These are phyloP conservation scores for Aspergillus sp. DNA, from an alignment of 2,329 filamentous ascomycete species.

Conservation along the genomic window DNA sequence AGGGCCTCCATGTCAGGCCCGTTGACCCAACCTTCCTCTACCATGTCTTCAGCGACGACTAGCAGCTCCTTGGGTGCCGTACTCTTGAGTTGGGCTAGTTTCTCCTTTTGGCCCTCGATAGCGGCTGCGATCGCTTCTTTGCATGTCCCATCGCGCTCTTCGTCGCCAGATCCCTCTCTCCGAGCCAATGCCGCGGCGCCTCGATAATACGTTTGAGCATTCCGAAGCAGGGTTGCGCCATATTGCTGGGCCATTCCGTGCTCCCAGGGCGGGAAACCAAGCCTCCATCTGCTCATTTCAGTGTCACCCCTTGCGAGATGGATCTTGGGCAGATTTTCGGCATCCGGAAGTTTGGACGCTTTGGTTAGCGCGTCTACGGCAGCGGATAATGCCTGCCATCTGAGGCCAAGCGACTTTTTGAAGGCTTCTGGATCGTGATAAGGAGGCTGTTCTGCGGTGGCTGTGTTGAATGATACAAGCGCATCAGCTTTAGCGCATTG, in stretches of 20 bases:
- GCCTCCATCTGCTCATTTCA: constrained; percentile 55
- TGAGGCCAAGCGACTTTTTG: constrained; percentile 31
- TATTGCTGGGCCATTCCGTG: constrained; percentile 47
- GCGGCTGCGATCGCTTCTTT: constrained; percentile 52
- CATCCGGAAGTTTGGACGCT: constrained; percentile 52
- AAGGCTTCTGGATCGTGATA: constrained; percentile 28
- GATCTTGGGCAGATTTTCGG: constrained; percentile 53
- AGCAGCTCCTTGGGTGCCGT: constrained; percentile 39
- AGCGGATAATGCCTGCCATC: constrained; percentile 56
- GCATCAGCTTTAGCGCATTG: constrained; percentile 59
- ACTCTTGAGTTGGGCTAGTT: constrained; percentile 39
- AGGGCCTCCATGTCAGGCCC: constrained; percentile 33
- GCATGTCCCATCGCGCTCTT: constrained; percentile 45
- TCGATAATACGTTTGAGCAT: constrained; percentile 59
- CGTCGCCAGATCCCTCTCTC: constrained; percentile 43
- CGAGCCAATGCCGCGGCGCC: constrained; percentile 48
- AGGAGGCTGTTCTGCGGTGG: constrained; percentile 39
- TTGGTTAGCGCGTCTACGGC: constrained; percentile 52
- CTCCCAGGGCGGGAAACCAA: constrained; percentile 48
- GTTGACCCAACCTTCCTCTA: constrained; percentile 53
- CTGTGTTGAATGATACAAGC: constrained; percentile 54
- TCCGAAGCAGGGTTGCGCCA: constrained; percentile 50
- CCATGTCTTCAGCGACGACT: constrained; percentile 50
- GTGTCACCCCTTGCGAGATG: constrained; percentile 57
- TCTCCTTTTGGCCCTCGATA: constrained; percentile 41